Conservation (phyloP, 2,329 filamentous ascomycete species). For the Hypoxylon rubiginosum region DNA sequence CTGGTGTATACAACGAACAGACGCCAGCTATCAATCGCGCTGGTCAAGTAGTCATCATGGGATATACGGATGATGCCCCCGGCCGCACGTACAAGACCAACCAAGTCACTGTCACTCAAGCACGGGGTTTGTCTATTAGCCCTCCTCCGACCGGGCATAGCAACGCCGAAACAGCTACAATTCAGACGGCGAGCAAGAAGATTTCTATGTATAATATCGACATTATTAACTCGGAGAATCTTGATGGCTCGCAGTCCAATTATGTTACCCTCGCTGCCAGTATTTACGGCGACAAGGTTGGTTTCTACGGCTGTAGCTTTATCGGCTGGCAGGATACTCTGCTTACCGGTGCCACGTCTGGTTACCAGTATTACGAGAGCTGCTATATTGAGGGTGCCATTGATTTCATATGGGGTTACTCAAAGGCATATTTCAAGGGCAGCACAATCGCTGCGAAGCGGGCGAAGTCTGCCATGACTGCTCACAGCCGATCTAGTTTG, state of each 20-base stretch:
- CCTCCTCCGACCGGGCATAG: conserved; percentile 13
- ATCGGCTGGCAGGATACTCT: conserved; percentile 23
- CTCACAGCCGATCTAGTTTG: conserved; percentile 11
- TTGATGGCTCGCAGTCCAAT: conserved; percentile 8
- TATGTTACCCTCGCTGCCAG: conserved; percentile 19
- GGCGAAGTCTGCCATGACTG: conserved; percentile 10
- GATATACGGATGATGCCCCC: background rate
- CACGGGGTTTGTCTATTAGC: conserved; percentile 9
- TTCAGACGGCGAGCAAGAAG: conserved; percentile 11
- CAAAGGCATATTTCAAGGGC: conserved; percentile 13
- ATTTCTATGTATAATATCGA: conserved; percentile 21
- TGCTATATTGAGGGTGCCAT: conserved; percentile 24
- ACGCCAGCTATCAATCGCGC: background rate
- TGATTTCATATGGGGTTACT: conserved; percentile 22
- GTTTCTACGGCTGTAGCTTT: conserved; percentile 17
- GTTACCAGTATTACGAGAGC: conserved; percentile 23
- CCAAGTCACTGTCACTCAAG: conserved; percentile 13
- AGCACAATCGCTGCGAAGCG: conserved; percentile 18
- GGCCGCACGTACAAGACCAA: background rate
- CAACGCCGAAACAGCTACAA: conserved; percentile 15
- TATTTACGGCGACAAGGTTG: conserved; percentile 15
- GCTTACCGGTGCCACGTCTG: conserved; percentile 15
- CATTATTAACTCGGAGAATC: conserved; percentile 15
- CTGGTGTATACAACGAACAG: background rate
- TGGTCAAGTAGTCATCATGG: background rate